These are phyloP conservation scores for Ascomycota sp. DNA, from an alignment of 2,329 filamentous ascomycete genomes.

Conservation along the genomic window DNA sequence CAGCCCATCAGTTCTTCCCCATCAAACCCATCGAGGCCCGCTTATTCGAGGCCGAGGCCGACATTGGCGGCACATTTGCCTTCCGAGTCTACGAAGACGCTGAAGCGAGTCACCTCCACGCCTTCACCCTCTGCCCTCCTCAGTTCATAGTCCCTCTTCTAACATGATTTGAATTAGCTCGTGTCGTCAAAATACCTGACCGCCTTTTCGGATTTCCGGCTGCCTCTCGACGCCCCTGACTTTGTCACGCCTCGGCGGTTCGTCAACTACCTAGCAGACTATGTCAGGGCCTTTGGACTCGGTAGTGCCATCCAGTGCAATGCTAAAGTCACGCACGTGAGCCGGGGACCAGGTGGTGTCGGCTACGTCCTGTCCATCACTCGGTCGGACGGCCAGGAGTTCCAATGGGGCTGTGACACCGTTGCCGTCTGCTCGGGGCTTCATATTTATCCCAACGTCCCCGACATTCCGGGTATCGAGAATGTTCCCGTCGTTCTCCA, in stretches of 20 bases:
- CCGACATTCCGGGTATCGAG: slow-evolving; percentile 17
- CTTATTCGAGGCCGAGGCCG: slow-evolving; percentile 22
- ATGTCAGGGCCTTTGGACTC: slow-evolving; percentile 17
- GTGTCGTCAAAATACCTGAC: slow-evolving; percentile 30
- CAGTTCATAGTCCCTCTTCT: neutral
- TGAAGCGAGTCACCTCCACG: slow-evolving; percentile 8
- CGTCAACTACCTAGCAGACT: slow-evolving; percentile 20
- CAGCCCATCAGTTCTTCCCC: slow-evolving; percentile 17
- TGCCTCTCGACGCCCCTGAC: slow-evolving; percentile 19
- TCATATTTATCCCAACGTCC: slow-evolving; percentile 19
- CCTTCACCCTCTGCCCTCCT: too few species aligned
- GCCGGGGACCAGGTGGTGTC: slow-evolving; percentile 2
- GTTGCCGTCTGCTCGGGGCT: slow-evolving; percentile 24
- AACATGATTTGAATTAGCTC: slow-evolving; percentile 12
- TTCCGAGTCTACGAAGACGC: slow-evolving; percentile 26
- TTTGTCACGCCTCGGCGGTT: slow-evolving; percentile 21
- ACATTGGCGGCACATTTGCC: slow-evolving; percentile 25
- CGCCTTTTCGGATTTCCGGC: slow-evolving; percentile 26
- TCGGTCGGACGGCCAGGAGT: neutral
- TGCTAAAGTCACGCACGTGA: slow-evolving; percentile 11
- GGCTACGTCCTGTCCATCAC: slow-evolving; percentile 4
- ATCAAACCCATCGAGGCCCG: slow-evolving; percentile 17
- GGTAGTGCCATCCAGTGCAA: slow-evolving; percentile 15
- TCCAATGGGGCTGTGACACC: slow-evolving; percentile 19
- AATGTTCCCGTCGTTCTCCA: slow-evolving; percentile 17